Conservation (phyloP, 352 stramenopile genomes). For the Hyaloperonospora arabidopsidis region DNA sequence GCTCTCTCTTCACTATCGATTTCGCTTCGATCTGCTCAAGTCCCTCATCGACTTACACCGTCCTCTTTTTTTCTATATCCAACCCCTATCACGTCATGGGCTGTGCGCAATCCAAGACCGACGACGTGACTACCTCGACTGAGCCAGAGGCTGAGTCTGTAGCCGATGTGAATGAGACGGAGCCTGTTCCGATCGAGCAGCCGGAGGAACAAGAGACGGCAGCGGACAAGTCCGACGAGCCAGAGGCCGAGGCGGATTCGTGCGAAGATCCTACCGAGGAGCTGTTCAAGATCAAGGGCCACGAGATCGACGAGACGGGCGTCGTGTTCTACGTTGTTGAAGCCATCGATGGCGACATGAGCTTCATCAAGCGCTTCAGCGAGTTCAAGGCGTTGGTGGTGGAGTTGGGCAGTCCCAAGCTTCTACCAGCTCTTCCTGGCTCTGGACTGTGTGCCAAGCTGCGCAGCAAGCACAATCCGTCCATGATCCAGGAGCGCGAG, state of each 20-base stretch:
- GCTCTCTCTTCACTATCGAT: constrained; percentile 24
- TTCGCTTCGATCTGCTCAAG: constrained; percentile 25
- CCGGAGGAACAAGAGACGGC: constrained; percentile 7
- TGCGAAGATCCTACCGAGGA: constrained; percentile 14
- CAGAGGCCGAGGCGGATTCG: constrained; percentile 11
- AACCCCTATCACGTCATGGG: constrained; percentile 29
- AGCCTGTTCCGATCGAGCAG: constrained; percentile 6
- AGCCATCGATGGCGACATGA: constrained; percentile 22
- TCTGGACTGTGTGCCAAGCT: constrained; percentile 41
- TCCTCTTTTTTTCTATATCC: constrained; percentile 6
- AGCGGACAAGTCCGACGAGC: constrained; percentile 8
- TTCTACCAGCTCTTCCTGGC: constrained; percentile 46
- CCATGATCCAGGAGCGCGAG: constrained; percentile 56
- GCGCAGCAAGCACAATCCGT: constrained; percentile 51
- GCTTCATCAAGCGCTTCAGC: constrained; percentile 69
- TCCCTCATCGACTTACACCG: constrained; percentile 10
- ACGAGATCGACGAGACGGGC: constrained; percentile 54
- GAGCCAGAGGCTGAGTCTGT: constrained; percentile 10
- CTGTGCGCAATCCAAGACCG: constrained; percentile 65
- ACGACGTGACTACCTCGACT: constrained; percentile 27
- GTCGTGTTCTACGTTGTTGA: constrained; percentile 70
- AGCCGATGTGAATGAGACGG: not conserved
- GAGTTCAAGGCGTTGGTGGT: constrained; percentile 74
- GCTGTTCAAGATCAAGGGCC: constrained; percentile 39
- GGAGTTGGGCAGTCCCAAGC: constrained; percentile 24